Evolutionary conservation across 83 land plant species (phyloP).

Genomic region (Thuja plicata): DNA sequence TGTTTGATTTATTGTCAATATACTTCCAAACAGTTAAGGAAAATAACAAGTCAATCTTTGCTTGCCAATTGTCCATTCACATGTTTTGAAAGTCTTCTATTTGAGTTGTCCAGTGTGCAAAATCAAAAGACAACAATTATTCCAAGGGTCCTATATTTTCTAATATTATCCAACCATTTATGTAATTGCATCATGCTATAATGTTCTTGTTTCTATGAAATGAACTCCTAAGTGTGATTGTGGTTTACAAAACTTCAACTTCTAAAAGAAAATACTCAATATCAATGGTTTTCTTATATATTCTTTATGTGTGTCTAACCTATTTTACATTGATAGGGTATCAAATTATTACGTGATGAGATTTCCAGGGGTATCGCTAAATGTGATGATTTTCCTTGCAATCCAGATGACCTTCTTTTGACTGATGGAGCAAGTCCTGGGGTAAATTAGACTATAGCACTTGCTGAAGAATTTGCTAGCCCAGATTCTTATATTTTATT

Average conservation of each 20-base stretch:
- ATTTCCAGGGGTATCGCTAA: slow-evolving; percentile 92
- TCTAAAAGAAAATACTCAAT: neutral
- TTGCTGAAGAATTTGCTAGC: slow-evolving; percentile 1
- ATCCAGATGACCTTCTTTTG: slow-evolving; percentile 82
- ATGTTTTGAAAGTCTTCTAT: neutral
- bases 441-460: slow-evolving; percentile 31
- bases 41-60: neutral
- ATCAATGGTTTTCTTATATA: no score
- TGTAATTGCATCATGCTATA: neutral
- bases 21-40: neutral
- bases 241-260: neutral
- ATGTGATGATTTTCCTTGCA: slow-evolving; percentile 92
- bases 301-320: neutral
- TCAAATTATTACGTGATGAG: slow-evolving; percentile 83
- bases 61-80: neutral
- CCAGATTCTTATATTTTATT: slow-evolving; percentile 4
- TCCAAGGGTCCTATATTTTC: neutral
- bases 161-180: neutral
- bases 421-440: slow-evolving; percentile 99
- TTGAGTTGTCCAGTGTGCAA: neutral
- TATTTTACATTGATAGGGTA: slow-evolving; percentile 51
- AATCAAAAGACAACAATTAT: neutral
- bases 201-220: neutral
- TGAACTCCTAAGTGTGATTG: neutral
- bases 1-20: neutral